These are phyloP conservation scores for Rosa lucieae DNA, from an alignment of 306 rosid genomes.

Conservation along the genomic window DNA sequence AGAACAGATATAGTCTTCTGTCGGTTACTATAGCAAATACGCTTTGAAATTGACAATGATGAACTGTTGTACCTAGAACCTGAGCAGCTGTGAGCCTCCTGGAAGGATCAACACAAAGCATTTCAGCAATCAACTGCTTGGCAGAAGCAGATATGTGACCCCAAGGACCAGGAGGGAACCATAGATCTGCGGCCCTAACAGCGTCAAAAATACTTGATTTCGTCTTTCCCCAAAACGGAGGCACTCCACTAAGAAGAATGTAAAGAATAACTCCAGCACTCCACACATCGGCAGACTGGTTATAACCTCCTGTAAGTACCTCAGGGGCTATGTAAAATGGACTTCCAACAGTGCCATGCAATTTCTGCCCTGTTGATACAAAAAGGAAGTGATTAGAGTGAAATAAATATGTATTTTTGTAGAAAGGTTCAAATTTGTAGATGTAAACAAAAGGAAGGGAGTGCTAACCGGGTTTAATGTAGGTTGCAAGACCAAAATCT, in stretches of 20 bases:
- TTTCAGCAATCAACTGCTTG: constrained; percentile 58
- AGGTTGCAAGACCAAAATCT: constrained; percentile 87
- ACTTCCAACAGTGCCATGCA: constrained; percentile 82
- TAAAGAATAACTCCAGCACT: constrained; percentile 84
- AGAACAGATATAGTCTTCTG: neutral
- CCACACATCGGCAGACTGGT: constrained; percentile 84
- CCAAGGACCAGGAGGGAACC: constrained; percentile 70
- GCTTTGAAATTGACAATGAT: neutral
- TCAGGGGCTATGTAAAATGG: constrained; percentile 89
- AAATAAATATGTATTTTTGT: constrained; percentile 6
- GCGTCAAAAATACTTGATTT: constrained; percentile 73
- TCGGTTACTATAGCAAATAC: neutral
- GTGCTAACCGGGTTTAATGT: constrained; percentile 62
- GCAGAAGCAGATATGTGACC: constrained; percentile 58
- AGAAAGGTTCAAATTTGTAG: neutral
- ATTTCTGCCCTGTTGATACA: constrained; percentile 63
- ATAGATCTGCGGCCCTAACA: constrained; percentile 65
- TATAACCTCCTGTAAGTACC: constrained; percentile 75
- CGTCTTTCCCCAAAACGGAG: constrained; percentile 88
- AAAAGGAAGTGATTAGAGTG: constrained; percentile 13
- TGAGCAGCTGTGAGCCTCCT: constrained; percentile 73
- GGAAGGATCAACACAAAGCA: constrained; percentile 67
- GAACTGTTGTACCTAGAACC: constrained; percentile 53
- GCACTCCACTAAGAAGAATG: constrained; percentile 73
- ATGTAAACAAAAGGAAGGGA: constrained; percentile 5